Percentiles rank a stretch among this genome's conserved stretches.
Evolutionary conservation across 768 basidiomycete species (phyloP).

Genomic region (Gymnopilus junonius): DNA sequence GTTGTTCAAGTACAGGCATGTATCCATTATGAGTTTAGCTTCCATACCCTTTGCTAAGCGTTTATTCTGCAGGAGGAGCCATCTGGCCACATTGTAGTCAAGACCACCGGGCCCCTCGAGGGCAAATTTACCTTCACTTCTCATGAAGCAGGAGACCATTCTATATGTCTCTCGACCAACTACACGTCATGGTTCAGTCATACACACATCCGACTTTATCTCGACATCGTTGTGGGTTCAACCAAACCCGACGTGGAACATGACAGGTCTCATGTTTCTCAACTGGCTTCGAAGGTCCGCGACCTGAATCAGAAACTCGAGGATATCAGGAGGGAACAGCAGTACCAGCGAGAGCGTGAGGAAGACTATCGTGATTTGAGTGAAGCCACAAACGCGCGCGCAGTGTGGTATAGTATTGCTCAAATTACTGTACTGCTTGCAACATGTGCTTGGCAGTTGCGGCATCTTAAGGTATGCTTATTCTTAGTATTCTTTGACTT

Average conservation of each 20-base stretch:
- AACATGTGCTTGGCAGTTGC: conserved; percentile 92
- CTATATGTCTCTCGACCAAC: conserved; percentile 94
- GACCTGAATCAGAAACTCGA: conserved; percentile 94
- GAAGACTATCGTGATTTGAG: conserved; percentile 87
- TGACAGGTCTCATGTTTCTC: conserved; percentile 84
- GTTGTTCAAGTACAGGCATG: conserved; percentile 87
- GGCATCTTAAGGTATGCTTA: conserved; percentile 81
- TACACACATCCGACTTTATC: conserved; percentile 91
- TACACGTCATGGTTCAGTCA: conserved; percentile 87
- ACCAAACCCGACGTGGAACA: conserved; percentile 87
- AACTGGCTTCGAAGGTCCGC: conserved; percentile 80
- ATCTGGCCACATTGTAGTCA: conserved; percentile 78
- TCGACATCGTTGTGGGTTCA: conserved; percentile 91
- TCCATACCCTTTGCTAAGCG: neutral
- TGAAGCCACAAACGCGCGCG: conserved; percentile 87
- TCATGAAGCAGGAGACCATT: conserved; percentile 95
- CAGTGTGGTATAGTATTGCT: conserved; percentile 92
- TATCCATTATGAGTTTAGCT: neutral
- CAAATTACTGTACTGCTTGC: conserved; percentile 85
- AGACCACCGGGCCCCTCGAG: conserved; percentile 88
- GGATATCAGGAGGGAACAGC: conserved; percentile 93
- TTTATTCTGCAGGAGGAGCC: conserved; percentile 76
- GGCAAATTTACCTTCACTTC: conserved; percentile 98
- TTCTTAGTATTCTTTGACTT: neutral
- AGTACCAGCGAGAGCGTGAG: conserved; percentile 97